A percentile compares a stretch with the other conserved stretches of the same genome.
These are phyloP conservation scores for Dipteronia sinensis DNA, from an alignment of 345 rosid species.

Conservation along the genomic window DNA sequence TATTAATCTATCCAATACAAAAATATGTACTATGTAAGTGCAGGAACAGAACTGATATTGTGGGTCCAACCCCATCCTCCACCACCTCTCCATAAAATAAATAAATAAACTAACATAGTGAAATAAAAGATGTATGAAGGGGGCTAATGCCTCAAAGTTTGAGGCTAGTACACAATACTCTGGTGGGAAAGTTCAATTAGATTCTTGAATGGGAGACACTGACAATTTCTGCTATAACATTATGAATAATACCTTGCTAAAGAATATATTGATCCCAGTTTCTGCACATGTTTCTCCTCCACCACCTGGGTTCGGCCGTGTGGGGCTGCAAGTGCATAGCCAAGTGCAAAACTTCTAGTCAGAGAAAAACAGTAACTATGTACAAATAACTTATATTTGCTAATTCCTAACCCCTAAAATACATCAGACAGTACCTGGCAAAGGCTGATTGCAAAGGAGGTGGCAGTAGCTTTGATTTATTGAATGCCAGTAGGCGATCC, in stretches of 20 bases:
- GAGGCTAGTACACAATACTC: slow-evolving; percentile 1
- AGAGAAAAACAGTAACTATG: slow-evolving; percentile 18
- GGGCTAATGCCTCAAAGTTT: slow-evolving; percentile 1
- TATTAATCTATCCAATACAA: slow-evolving; percentile 55
- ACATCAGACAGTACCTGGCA: slow-evolving; percentile 57
- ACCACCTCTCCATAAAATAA: neutral
- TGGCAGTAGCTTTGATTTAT: slow-evolving; percentile 62
- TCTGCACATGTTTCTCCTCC: slow-evolving; percentile 99
- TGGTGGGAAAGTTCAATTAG: neutral
- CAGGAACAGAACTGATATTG: neutral
- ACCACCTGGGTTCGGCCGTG: slow-evolving; percentile 90
- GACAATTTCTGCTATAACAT: slow-evolving; percentile 4
- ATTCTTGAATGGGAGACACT: neutral
- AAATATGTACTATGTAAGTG: slow-evolving; percentile 14
- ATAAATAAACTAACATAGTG: neutral
- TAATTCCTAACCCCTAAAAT: slow-evolving; percentile 1
- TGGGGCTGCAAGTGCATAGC: slow-evolving; percentile 60
- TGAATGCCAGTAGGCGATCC: slow-evolving; percentile 66
- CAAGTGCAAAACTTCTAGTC: slow-evolving; percentile 12
- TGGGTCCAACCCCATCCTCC: neutral
- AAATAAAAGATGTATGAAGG: neutral
- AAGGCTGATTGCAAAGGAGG: slow-evolving; percentile 84
- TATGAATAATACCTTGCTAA: slow-evolving; percentile 61
- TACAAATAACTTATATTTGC: slow-evolving; percentile 15
- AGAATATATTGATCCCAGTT: slow-evolving; percentile 85